Evolutionary conservation across 768 basidiomycete species (phyloP), one percentile per base, ranked within the genome.

Genomic region (Lactarius psammicola): DNA sequence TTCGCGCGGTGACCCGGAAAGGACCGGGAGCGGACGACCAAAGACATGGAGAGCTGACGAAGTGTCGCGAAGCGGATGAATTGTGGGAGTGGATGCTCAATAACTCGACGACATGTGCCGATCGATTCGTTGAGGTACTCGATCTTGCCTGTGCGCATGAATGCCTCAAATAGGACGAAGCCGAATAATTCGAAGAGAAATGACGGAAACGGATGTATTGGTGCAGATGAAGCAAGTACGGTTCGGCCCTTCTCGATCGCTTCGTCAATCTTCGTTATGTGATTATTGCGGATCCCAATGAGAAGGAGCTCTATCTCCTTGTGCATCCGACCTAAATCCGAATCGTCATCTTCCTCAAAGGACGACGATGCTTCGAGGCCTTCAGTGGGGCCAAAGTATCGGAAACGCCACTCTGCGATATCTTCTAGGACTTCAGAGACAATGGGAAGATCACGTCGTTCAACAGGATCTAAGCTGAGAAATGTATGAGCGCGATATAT

Each of bases 31-130:
- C 46, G 46, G 46, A 4, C 26, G 23, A 26, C 0, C 5, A 49
- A 49, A 4, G 46, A 23, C 11, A 0, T 0, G 46, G 4, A 13
- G 2, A 49, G 11, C 0, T 49, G n/a, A 23, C 2, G 2, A 26
- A 49, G 23, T 49, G 23, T 13, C 23, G 1, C 0, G 46, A 26
- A 13, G 4, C 13, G 46, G 0, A 23, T 0, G 23, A 10, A n/a
- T 10, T 4, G 44, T 23, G 44, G 3, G 0, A 13, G 2, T 11
- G 46, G 46, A 15, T 0, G 23, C 11, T 11, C 46, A 4, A 26
- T 15, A 26, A 26, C 46, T 11, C 15, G 46, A 13, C 46, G 46
- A 13, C 11, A 10, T 23, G 23, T 26, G 23, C 3, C 26, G 13
- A 49, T 49, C 4, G 46, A 26, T 23, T 49, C 46, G 46, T 49